phyloP scores from a whole-genome alignment of 352 stramenopile species.

The Pythium oligandrum region DNA sequence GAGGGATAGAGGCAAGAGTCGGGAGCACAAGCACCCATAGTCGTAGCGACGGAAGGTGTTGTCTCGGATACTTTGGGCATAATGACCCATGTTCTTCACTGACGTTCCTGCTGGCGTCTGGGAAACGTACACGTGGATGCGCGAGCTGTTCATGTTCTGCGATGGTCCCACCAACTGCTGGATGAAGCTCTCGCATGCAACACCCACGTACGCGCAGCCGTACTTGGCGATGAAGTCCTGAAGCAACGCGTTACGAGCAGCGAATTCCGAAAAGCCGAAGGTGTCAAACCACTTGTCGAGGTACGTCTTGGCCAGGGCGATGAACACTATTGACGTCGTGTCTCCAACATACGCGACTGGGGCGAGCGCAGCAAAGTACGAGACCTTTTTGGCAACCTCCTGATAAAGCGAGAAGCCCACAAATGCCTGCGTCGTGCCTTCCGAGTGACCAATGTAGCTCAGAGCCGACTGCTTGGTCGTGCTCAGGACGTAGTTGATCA shows the following conservation, averaged over 20 bases:
- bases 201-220: slow-evolving; percentile 30
- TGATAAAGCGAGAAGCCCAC: slow-evolving; percentile 50
- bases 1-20: slow-evolving; percentile 26
- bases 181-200: slow-evolving; percentile 32
- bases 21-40: slow-evolving; percentile 46
- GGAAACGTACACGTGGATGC: slow-evolving; percentile 58
- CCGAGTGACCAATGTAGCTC: slow-evolving; percentile 57
- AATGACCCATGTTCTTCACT: slow-evolving; percentile 63
- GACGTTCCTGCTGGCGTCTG: slow-evolving; percentile 55
- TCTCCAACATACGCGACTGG: slow-evolving; percentile 40
- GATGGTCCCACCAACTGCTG: slow-evolving; percentile 34
- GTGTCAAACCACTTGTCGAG: slow-evolving; percentile 37
- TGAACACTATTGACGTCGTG: slow-evolving; percentile 39
- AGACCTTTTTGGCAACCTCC: slow-evolving; percentile 49
- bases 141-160: slow-evolving; percentile 41
- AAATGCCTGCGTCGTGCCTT: slow-evolving; percentile 63
- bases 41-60: slow-evolving; percentile 57
- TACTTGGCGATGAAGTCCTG: slow-evolving; percentile 43
- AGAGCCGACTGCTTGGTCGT: slow-evolving; percentile 28
- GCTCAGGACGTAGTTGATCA: slow-evolving; percentile 44
- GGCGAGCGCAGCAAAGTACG: slow-evolving; percentile 55
- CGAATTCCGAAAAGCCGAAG: slow-evolving; percentile 42
- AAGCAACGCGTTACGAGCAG: slow-evolving; percentile 36
- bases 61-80: slow-evolving; percentile 52
- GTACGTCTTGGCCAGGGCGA: slow-evolving; percentile 39